Evolutionary conservation across 257 asterid genomes (phyloP), one percentile per base, ranked within the genome.

Genomic region (Fraxinus quadrangulata): DNA sequence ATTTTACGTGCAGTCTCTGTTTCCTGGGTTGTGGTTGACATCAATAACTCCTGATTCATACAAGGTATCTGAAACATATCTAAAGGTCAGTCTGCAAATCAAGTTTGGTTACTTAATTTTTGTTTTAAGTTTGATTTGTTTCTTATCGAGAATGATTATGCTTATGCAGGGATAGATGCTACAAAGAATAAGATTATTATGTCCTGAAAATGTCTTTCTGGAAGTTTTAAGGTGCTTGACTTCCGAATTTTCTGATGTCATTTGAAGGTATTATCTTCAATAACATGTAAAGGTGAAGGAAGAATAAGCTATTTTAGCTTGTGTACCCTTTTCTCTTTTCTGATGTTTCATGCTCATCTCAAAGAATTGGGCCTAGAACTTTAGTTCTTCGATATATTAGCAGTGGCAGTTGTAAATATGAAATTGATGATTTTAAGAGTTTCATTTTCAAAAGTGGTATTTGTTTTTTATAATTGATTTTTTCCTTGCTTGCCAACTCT

Each of bases 21-120:
- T 82, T 80, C 97, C 96, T 61, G 94, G 96, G 67, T 42, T 80
- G 70, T 85, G 92, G 90, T 73, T 91, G 84, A 59, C 82, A 23
- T 80, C 89, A 23, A 81, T 91, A 30, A 87, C 92, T 33, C 87
- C 85, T 7, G 92, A 87, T 63, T 75, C 91, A 0, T 89, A 89
- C 72, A 86, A 85, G 83, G 94, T 89, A 2, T 84, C 87, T 3
- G 88, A 86, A 39, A 86, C 68, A 77, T 79, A 59, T 51, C 74
- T 80, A 33, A 89, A 86, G 92, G 92, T 90, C 80, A 73, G 45
- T 68, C 79, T 14, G n/a, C 6, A n/a, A 63, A 45, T 81, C 54
- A 16, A 42, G 28, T 10, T 42, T 56, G 69, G 11, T 71, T 51
- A 13, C n/a, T n/a, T 8, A 6, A 24, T 75, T 47, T 12, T 68